Percentiles rank a stretch among this genome's conserved stretches.
Conservation (phyloP, 441 rosid genomes). For the Populus hybrid region DNA sequence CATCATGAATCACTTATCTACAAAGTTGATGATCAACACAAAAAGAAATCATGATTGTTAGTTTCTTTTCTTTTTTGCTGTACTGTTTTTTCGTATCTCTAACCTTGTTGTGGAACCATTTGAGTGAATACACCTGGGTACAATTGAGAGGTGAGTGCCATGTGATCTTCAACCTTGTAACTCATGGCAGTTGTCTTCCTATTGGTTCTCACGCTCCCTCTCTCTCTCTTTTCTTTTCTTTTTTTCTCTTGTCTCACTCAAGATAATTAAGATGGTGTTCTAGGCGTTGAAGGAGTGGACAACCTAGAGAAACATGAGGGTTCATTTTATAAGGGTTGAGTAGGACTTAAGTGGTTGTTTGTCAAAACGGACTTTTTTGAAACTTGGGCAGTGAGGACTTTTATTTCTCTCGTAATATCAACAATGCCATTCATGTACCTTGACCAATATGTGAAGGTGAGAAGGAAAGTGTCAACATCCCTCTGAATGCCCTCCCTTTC, state of each 20-base stretch:
- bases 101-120: conserved; percentile 58
- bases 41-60: background rate
- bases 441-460: background rate
- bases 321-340: conserved; percentile 26
- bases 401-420: conserved; percentile 3
- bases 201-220: conserved; percentile 19
- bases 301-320: conserved; percentile 21
- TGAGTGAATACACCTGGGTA: conserved; percentile 41
- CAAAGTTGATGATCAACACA: background rate
- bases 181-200: conserved; percentile 28
- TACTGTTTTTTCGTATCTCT: background rate
- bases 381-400: conserved; percentile 7
- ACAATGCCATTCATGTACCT: conserved; percentile 21
- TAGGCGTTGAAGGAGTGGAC: conserved; percentile 34
- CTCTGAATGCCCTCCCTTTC: background rate
- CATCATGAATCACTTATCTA: background rate
- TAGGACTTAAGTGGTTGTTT: conserved; percentile 12
- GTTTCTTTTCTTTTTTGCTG: background rate
- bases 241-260: background rate
- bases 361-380: conserved; percentile 3
- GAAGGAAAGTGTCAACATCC: background rate
- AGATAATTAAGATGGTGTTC: conserved; percentile 2
- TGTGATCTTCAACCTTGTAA: conserved; percentile 35
- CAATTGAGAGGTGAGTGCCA: conserved; percentile 51
- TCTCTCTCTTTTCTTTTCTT: conserved; percentile 1